phyloP scores from a whole-genome alignment of 148 eudicot species.

The Simmondsia chinensis region DNA sequence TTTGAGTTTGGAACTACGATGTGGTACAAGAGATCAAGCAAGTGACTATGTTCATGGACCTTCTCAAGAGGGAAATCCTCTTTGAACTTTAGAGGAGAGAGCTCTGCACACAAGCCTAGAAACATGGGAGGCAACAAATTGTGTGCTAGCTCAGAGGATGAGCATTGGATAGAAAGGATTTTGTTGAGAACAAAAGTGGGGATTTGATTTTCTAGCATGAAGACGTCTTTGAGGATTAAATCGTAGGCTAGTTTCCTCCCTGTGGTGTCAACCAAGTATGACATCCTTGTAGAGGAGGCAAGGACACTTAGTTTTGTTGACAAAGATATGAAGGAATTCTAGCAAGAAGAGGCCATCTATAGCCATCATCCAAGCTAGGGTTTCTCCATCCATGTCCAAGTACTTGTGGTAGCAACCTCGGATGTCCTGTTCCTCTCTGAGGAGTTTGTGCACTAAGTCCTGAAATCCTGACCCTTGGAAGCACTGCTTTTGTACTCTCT shows the following conservation, averaged over 20 bases:
- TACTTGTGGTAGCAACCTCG: slow-evolving; percentile 41
- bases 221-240: slow-evolving; percentile 24
- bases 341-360: slow-evolving; percentile 39
- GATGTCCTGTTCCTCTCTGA: slow-evolving; percentile 8
- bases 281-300: neutral
- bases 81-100: slow-evolving; percentile 23
- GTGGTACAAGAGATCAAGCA: slow-evolving; percentile 30
- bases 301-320: too few relatives aligned
- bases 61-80: slow-evolving; percentile 3
- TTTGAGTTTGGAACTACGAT: slow-evolving; percentile 12
- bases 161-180: slow-evolving; percentile 16
- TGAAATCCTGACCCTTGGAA: slow-evolving; percentile 8
- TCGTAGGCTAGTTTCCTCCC: slow-evolving; percentile 5
- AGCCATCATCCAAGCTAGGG: slow-evolving; percentile 43
- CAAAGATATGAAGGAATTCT: slow-evolving; percentile 21
- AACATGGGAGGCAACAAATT: slow-evolving; percentile 15
- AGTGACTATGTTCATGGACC: slow-evolving; percentile 11
- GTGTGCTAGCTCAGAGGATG: slow-evolving; percentile 12
- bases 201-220: slow-evolving; percentile 46
- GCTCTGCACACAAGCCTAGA: slow-evolving; percentile 16
- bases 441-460: slow-evolving; percentile 14
- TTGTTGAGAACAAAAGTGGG: slow-evolving; percentile 27
- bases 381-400: slow-evolving; percentile 27
- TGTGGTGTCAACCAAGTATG: slow-evolving; percentile 10
- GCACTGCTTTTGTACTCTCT: slow-evolving; percentile 16